phyloP scores from a whole-genome alignment of 2,329 filamentous ascomycete genomes.

The Ophiosphaerella korrae region DNA sequence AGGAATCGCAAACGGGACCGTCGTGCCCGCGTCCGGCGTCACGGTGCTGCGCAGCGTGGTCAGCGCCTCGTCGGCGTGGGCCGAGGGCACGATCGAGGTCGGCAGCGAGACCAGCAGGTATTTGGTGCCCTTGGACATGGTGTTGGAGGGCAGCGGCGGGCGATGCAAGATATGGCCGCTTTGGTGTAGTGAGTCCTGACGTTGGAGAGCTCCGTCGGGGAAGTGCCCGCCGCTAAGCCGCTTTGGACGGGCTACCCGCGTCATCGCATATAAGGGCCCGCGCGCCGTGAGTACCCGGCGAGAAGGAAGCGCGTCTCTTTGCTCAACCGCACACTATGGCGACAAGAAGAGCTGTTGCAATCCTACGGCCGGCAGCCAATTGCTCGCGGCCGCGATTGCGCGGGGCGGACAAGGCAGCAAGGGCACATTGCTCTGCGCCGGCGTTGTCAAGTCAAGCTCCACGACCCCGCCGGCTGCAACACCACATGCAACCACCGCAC shows the following conservation, averaged over 20 bases:
- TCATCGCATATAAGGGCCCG: slow-evolving; percentile 20
- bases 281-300: slow-evolving; percentile 24
- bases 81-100: slow-evolving; percentile 80
- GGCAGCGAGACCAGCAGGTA: slow-evolving; percentile 93
- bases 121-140: slow-evolving; percentile 58
- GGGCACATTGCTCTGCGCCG: slow-evolving; percentile 16
- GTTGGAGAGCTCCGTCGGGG: slow-evolving; percentile 17
- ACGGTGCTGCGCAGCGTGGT: slow-evolving; percentile 75
- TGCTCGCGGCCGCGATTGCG: slow-evolving; percentile 20
- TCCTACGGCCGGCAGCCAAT: slow-evolving; percentile 34
- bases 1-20: slow-evolving; percentile 79
- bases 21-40: slow-evolving; percentile 73
- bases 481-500: slow-evolving; percentile 1
- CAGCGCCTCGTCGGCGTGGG: slow-evolving; percentile 80
- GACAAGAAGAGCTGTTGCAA: slow-evolving; percentile 29
- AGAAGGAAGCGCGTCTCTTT: slow-evolving; percentile 8
- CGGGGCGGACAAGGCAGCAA: slow-evolving; percentile 17
- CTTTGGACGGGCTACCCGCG: slow-evolving; percentile 20
- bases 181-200: slow-evolving; percentile 22
- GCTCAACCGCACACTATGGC: slow-evolving; percentile 33
- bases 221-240: slow-evolving; percentile 16
- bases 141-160: slow-evolving; percentile 5
- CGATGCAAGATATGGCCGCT: slow-evolving; percentile 23
- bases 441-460: slow-evolving; percentile 22
- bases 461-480: slow-evolving; percentile 33